Evolutionary conservation across 257 asterid species (phyloP).

Genomic region (Salvia splendens): DNA sequence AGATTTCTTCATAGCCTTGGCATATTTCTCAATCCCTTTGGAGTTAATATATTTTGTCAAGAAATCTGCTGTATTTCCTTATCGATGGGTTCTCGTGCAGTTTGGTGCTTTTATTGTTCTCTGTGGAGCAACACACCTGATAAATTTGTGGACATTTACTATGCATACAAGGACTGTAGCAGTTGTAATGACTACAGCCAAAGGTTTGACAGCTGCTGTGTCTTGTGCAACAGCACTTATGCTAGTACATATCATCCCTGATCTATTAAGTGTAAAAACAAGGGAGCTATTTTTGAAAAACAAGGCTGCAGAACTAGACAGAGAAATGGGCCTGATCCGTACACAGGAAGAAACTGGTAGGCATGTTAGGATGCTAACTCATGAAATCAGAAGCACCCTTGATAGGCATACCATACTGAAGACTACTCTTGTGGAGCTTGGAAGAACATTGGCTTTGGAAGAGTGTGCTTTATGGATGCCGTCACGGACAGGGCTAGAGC

Average conservation of each 20-base stretch:
- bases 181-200: constrained; percentile 80
- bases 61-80: constrained; percentile 95
- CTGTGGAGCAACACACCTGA: constrained; percentile 96
- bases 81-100: constrained; percentile 98
- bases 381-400: too few relatives aligned
- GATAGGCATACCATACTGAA: too few relatives aligned
- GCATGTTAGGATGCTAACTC: constrained; percentile 84
- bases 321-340: constrained; percentile 96
- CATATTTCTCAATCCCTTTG: constrained; percentile 94
- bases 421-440: too few relatives aligned
- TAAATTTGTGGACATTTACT: constrained; percentile 84
- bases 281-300: constrained; percentile 88
- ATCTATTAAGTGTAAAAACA: constrained; percentile 89
- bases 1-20: constrained; percentile 97
- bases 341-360: constrained; percentile 98
- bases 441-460: constrained; percentile 84
- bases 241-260: constrained; percentile 98
- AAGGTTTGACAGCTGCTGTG: constrained; percentile 80
- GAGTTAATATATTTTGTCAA: constrained; percentile 94
- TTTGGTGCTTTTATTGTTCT: constrained; percentile 98
- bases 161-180: constrained; percentile 89
- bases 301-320: constrained; percentile 93
- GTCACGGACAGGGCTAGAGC: constrained; percentile 84
- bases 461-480: constrained; percentile 99
- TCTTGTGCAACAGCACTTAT: constrained; percentile 96